A percentile compares a stretch with the other conserved stretches of the same genome.
phyloP scores from a whole-genome alignment of 257 asterid genomes.

The Euphrasia confusa region DNA sequence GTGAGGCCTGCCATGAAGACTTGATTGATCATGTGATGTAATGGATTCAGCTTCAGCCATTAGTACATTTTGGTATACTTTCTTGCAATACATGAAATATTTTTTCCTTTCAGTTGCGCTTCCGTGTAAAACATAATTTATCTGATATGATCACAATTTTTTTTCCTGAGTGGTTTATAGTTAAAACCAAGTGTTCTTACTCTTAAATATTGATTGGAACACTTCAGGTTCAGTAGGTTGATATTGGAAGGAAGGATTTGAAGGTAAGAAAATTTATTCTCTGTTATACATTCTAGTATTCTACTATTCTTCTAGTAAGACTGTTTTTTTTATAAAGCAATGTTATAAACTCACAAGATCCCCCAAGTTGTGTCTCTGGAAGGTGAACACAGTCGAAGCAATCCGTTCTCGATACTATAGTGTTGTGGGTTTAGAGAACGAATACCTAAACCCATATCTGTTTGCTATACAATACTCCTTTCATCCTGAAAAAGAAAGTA shows the following conservation, averaged over 20 bases:
- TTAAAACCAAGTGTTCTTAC: too few relatives aligned
- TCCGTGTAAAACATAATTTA: constrained; percentile 4
- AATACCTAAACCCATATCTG: constrained; percentile 86
- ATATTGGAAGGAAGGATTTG: too few relatives aligned
- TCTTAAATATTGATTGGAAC: too few relatives aligned
- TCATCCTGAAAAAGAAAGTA: too few relatives aligned
- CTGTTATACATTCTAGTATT: constrained; percentile 3
- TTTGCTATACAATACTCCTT: constrained; percentile 45
- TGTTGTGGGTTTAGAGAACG: constrained; percentile 85
- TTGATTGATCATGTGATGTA: constrained; percentile 27
- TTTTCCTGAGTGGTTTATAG: neutral
- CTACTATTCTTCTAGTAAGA: too few relatives aligned
- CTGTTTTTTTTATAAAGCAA: too few relatives aligned
- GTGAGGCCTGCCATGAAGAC: constrained; percentile 87
- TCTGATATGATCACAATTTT: neutral
- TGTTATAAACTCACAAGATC: constrained; percentile 22
- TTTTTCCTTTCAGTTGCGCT: neutral
- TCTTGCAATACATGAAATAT: neutral
- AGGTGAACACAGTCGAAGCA: constrained; percentile 63
- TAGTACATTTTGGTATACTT: neutral
- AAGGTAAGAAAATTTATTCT: too few relatives aligned
- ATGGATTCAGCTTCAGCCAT: neutral
- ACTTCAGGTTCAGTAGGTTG: too few relatives aligned
- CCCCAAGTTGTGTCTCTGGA: constrained; percentile 66
- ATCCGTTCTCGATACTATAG: constrained; percentile 57